These are phyloP conservation scores for Petunia axillaris DNA, from an alignment of 257 asterid genomes.

Conservation along the genomic window DNA sequence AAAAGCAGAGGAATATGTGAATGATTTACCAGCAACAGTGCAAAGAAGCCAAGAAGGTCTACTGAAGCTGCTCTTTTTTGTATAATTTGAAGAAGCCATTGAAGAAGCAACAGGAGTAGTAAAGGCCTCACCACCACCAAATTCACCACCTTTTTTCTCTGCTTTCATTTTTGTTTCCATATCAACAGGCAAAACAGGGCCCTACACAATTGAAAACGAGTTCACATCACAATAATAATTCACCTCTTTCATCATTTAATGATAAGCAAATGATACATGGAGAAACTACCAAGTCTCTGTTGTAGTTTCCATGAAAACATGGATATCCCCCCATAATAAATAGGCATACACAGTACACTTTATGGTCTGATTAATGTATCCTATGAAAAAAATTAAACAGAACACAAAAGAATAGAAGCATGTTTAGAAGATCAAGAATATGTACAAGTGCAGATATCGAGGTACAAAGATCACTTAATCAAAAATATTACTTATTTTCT, in stretches of 20 bases:
- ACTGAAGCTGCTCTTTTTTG: slow-evolving; percentile 54
- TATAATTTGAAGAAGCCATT: slow-evolving; percentile 37
- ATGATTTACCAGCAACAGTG: slow-evolving; percentile 71
- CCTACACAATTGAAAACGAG: slow-evolving; percentile 7
- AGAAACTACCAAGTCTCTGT: not conserved
- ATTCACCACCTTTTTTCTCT: slow-evolving; percentile 38
- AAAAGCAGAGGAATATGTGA: slow-evolving; percentile 19
- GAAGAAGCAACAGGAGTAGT: slow-evolving; percentile 17
- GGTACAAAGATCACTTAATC: not conserved
- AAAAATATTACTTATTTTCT: not conserved
- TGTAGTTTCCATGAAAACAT: not conserved
- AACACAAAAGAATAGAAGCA: not conserved
- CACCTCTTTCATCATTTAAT: not conserved
- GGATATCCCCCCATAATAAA: not conserved
- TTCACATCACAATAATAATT: slow-evolving; percentile 1
- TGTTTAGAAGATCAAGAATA: not conserved
- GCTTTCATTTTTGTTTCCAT: slow-evolving; percentile 51
- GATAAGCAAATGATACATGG: not conserved
- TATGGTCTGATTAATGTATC: not conserved
- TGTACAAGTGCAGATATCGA: not conserved
- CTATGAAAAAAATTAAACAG: not conserved
- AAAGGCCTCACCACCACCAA: slow-evolving; percentile 32
- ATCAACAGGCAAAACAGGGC: slow-evolving; percentile 25
- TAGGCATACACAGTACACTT: not conserved
- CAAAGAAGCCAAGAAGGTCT: slow-evolving; percentile 97